phyloP scores from a whole-genome alignment of 495 filamentous ascomycete genomes.

The Cetradonia linearis region DNA sequence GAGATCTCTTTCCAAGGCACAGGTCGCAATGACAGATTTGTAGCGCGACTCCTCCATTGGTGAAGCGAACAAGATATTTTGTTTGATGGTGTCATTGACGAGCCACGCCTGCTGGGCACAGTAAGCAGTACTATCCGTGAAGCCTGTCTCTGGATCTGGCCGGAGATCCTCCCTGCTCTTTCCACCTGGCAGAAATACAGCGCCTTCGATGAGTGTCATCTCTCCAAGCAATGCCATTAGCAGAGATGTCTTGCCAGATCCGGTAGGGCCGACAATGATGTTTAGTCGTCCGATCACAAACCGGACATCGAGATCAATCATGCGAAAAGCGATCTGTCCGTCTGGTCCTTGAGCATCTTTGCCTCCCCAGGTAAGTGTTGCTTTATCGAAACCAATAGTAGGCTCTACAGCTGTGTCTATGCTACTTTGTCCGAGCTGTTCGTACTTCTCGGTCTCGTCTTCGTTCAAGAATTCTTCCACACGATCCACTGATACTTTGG shows the following conservation, averaged over 20 bases:
- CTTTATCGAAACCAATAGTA: slow-evolving; percentile 73
- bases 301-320: slow-evolving; percentile 66
- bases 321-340: slow-evolving; percentile 60
- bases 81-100: slow-evolving; percentile 88
- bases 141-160: slow-evolving; percentile 70
- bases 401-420: slow-evolving; percentile 47
- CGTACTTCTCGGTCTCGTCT: slow-evolving; percentile 92
- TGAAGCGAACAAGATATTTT: slow-evolving; percentile 91
- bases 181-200: slow-evolving; percentile 72
- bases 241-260: slow-evolving; percentile 88
- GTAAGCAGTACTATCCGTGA: slow-evolving; percentile 89
- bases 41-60: slow-evolving; percentile 76
- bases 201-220: slow-evolving; percentile 79
- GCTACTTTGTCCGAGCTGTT: slow-evolving; percentile 61
- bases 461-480: slow-evolving; percentile 92
- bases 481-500: slow-evolving; percentile 91
- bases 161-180: slow-evolving; percentile 73
- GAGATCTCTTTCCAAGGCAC: slow-evolving; percentile 86
- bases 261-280: slow-evolving; percentile 84
- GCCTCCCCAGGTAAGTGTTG: slow-evolving; percentile 80
- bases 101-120: slow-evolving; percentile 98
- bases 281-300: slow-evolving; percentile 77
- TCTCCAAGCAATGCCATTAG: slow-evolving; percentile 95
- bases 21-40: slow-evolving; percentile 77
- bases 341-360: slow-evolving; percentile 50